phyloP scores from a whole-genome alignment of 257 asterid species.

The Apocynum venetum region DNA sequence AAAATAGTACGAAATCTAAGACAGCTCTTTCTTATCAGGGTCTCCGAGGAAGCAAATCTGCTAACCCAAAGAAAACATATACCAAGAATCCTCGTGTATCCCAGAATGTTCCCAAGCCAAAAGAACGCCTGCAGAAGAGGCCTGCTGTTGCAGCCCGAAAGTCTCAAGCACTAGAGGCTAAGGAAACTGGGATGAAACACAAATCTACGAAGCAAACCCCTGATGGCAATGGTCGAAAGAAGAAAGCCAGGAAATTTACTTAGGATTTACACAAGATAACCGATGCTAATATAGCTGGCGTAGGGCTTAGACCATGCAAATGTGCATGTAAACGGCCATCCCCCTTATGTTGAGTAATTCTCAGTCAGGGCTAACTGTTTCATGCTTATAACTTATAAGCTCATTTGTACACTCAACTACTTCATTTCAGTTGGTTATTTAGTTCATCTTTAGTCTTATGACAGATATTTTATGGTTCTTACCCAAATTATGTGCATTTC shows the following conservation, averaged over 20 bases:
- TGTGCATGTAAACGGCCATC: too few species aligned
- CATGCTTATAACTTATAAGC: too few species aligned
- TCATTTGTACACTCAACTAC: too few species aligned
- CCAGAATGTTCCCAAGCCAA: conserved; percentile 22
- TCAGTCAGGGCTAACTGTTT: too few species aligned
- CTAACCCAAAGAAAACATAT: conserved; percentile 52
- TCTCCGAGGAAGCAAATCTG: conserved; percentile 69
- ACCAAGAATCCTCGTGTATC: conserved; percentile 27
- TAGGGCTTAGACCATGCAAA: not conserved
- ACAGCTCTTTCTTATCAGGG: conserved; percentile 65
- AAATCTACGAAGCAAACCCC: conserved; percentile 56
- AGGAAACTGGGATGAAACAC: conserved; percentile 56
- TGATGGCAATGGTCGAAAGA: not conserved
- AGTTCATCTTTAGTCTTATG: too few species aligned
- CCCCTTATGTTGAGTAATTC: too few species aligned
- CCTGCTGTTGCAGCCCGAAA: conserved; percentile 91
- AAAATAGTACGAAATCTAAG: conserved; percentile 24
- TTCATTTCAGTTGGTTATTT: too few species aligned
- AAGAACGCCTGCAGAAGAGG: conserved; percentile 42
- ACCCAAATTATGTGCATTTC: too few species aligned
- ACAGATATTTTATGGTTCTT: too few species aligned
- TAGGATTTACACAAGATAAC: not conserved
- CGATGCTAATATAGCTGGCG: not conserved
- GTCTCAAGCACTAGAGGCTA: conserved; percentile 39
- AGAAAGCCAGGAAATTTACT: conserved; percentile 9